These are phyloP conservation scores for Cyclospora cayetanensis DNA, from an alignment of 169 alveolate genomes.

Conservation along the genomic window DNA sequence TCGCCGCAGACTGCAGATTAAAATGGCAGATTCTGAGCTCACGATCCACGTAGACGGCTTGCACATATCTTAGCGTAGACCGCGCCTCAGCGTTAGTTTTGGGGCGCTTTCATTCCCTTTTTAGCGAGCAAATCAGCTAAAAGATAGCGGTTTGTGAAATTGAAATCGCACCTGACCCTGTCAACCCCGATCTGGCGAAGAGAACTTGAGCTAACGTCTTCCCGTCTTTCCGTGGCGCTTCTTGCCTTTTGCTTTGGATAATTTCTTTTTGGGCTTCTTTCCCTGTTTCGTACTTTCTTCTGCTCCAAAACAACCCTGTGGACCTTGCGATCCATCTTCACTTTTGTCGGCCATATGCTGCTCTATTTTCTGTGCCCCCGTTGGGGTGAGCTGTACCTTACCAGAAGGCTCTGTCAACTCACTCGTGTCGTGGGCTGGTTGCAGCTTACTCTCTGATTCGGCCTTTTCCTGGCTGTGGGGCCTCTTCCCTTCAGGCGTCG, in stretches of 20 bases:
- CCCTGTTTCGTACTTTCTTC: background rate
- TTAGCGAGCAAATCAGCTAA: too few relatives aligned
- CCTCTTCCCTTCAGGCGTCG: background rate
- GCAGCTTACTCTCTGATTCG: background rate
- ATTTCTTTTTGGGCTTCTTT: background rate
- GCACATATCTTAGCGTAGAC: too few relatives aligned
- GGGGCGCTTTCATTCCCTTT: too few relatives aligned
- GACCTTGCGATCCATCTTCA: background rate
- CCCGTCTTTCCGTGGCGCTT: conserved; percentile 57
- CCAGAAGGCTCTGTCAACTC: background rate
- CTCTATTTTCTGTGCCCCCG: background rate
- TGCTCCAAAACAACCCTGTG: background rate
- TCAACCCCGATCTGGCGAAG: too few relatives aligned
- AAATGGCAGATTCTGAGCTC: background rate
- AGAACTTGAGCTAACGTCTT: conserved; percentile 47
- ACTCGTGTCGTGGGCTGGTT: background rate
- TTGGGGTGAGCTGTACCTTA: background rate
- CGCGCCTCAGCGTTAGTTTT: too few relatives aligned
- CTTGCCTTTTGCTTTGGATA: conserved; percentile 41
- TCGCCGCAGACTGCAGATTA: background rate
- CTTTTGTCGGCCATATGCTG: background rate
- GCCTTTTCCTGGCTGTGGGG: background rate
- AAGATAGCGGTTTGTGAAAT: too few relatives aligned
- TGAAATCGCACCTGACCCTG: too few relatives aligned
- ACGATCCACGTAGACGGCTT: too few relatives aligned